phyloP scores from a whole-genome alignment of 2,329 filamentous ascomycete genomes.

The Paracoccidioides lutzii region DNA sequence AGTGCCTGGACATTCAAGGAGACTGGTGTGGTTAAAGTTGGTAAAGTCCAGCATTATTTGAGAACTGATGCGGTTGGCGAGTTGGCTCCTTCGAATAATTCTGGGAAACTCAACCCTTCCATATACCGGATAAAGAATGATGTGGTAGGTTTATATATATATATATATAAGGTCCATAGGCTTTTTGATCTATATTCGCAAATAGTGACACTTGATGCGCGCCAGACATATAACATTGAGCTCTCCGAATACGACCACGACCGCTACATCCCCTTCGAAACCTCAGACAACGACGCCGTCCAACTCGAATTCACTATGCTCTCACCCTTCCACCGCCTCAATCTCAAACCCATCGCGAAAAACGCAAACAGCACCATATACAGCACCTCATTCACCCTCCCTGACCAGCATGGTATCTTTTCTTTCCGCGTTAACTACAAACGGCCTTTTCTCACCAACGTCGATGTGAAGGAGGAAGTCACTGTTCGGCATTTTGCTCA shows the following conservation, averaged over 20 bases:
- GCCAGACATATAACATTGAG: conserved; percentile 71
- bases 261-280: conserved; percentile 59
- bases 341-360: conserved; percentile 46
- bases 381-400: conserved; percentile 62
- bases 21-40: conserved; percentile 74
- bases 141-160: conserved; percentile 54
- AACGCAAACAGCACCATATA: conserved; percentile 61
- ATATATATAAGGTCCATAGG: background rate
- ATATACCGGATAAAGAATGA: conserved; percentile 97
- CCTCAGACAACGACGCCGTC: conserved; percentile 57
- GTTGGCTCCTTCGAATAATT: conserved; percentile 37
- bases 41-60: conserved; percentile 64
- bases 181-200: background rate
- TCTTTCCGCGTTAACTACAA: conserved; percentile 98
- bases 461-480: conserved; percentile 91
- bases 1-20: conserved; percentile 97
- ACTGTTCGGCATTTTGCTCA: conserved; percentile 94
- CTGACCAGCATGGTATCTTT: conserved; percentile 98
- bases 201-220: background rate
- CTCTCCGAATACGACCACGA: conserved; percentile 72
- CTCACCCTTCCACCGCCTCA: conserved; percentile 85
- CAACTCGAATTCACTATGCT: conserved; percentile 99
- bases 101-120: conserved; percentile 51
- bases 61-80: conserved; percentile 40
- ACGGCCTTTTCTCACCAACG: conserved; percentile 72